Conservation (phyloP, 192 early-diverging fungal genomes). For the Backusella mclennaniae region DNA sequence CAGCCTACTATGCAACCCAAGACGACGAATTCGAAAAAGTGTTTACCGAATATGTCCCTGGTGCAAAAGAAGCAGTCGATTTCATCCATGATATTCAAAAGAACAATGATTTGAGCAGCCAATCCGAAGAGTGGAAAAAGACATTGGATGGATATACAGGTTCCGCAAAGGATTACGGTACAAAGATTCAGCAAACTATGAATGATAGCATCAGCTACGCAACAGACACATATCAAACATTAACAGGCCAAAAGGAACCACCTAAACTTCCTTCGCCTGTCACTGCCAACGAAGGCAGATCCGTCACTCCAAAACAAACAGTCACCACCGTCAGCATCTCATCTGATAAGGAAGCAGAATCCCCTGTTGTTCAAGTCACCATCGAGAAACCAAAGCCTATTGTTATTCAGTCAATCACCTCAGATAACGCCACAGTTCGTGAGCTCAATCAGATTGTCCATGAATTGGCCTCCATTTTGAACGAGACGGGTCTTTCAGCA, state of each 20-base stretch:
- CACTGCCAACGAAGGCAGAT: background rate
- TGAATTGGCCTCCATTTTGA: slow-evolving; percentile 16
- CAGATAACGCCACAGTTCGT: slow-evolving; percentile 30
- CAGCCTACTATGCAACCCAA: slow-evolving; percentile 45
- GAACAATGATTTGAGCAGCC: slow-evolving; percentile 36
- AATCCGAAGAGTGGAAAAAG: slow-evolving; percentile 29
- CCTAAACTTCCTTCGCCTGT: background rate
- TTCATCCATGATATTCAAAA: slow-evolving; percentile 47
- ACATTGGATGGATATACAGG: slow-evolving; percentile 9
- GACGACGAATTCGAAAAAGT: slow-evolving; percentile 52
- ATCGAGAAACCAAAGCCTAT: slow-evolving; percentile 7
- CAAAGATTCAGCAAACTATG: slow-evolving; percentile 17
- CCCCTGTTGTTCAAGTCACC: background rate
- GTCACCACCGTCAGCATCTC: background rate
- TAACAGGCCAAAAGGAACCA: slow-evolving; percentile 13
- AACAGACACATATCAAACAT: slow-evolving; percentile 22
- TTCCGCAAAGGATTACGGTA: slow-evolving; percentile 19
- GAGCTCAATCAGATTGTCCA: slow-evolving; percentile 29
- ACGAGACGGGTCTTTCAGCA: slow-evolving; percentile 34
- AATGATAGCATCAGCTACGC: slow-evolving; percentile 32
- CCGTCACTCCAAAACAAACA: background rate
- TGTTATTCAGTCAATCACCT: background rate
- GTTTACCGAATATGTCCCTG: slow-evolving; percentile 59
- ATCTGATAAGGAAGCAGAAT: background rate
- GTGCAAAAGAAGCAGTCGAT: slow-evolving; percentile 48